Evolutionary conservation across 2,329 filamentous ascomycete genomes (phyloP).

Genomic region (Sporothrix curviconia): DNA sequence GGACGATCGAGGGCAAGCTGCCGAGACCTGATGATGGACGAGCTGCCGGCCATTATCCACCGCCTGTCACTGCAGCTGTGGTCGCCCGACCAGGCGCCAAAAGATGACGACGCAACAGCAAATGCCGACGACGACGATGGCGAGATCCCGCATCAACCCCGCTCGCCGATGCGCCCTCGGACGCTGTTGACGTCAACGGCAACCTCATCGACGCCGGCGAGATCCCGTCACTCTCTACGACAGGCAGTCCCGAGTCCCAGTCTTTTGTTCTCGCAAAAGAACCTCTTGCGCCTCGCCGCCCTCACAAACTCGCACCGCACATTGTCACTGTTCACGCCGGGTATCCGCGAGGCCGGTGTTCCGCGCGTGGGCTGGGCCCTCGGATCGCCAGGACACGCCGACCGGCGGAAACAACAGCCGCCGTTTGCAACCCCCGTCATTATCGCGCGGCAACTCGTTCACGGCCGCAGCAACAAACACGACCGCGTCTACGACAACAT

Average conservation of each 20-base stretch:
- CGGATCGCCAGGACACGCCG: constrained; percentile 58
- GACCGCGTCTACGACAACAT: constrained; percentile 55
- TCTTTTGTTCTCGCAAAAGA: constrained; percentile 94
- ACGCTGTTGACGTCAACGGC: constrained; percentile 74
- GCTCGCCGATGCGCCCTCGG: constrained; percentile 71
- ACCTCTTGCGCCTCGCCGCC: constrained; percentile 72
- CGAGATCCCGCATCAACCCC: constrained; percentile 67
- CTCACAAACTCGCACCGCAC: constrained; percentile 86
- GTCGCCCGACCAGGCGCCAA: constrained; percentile 75
- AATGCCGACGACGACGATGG: constrained; percentile 46
- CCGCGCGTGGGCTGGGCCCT: constrained; percentile 79
- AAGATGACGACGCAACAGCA: constrained; percentile 53
- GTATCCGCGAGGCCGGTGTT: constrained; percentile 88
- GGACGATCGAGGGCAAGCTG: constrained; percentile 89
- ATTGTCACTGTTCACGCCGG: constrained; percentile 82
- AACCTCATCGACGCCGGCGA: constrained; percentile 69
- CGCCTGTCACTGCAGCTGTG: constrained; percentile 80
- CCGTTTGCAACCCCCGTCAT: constrained; percentile 42
- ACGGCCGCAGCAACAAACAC: constrained; percentile 52
- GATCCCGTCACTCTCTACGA: constrained; percentile 69
- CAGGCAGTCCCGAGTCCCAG: constrained; percentile 73
- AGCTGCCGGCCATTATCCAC: constrained; percentile 93
- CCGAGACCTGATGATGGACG: constrained; percentile 96
- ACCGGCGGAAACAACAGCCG: constrained; percentile 34
- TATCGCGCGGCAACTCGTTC: constrained; percentile 59